phyloP scores from a whole-genome alignment of 768 basidiomycete species.

The Botryobasidium botryosum region DNA sequence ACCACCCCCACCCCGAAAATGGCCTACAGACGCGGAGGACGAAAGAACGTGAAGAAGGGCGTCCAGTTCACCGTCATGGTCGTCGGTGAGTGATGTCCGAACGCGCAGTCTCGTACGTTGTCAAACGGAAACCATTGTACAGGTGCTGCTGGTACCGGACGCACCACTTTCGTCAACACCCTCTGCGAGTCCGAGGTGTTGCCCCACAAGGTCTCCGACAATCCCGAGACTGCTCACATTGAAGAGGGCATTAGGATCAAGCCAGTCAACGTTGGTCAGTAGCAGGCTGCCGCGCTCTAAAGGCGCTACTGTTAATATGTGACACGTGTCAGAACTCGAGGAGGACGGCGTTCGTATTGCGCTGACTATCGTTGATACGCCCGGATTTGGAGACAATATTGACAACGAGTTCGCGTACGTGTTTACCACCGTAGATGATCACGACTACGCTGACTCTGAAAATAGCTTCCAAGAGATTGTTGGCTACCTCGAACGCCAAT shows the following conservation, averaged over 20 bases:
- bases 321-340: constrained; percentile 58
- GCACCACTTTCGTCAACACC: constrained; percentile 98
- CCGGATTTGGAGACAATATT: constrained; percentile 96
- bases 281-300: not conserved
- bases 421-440: constrained; percentile 1
- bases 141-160: constrained; percentile 96
- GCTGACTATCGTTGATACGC: constrained; percentile 94
- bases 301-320: not conserved
- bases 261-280: constrained; percentile 80
- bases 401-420: constrained; percentile 91
- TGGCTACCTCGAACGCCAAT: constrained; percentile 92
- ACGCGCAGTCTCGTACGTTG: constrained; percentile 3
- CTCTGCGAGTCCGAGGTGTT: constrained; percentile 93
- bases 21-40: constrained; percentile 14
- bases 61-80: constrained; percentile 98
- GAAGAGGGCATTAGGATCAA: constrained; percentile 93
- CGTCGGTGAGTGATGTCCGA: constrained; percentile 57
- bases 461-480: constrained; percentile 91
- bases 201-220: constrained; percentile 68
- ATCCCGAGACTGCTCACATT: constrained; percentile 76
- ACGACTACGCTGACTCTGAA: not conserved
- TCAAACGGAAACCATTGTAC: not conserved
- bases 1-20: constrained; percentile 4
- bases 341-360: constrained; percentile 98
- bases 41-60: constrained; percentile 95